Conservation (phyloP, 2,329 filamentous ascomycete genomes). For the Ascochyta pisi region DNA sequence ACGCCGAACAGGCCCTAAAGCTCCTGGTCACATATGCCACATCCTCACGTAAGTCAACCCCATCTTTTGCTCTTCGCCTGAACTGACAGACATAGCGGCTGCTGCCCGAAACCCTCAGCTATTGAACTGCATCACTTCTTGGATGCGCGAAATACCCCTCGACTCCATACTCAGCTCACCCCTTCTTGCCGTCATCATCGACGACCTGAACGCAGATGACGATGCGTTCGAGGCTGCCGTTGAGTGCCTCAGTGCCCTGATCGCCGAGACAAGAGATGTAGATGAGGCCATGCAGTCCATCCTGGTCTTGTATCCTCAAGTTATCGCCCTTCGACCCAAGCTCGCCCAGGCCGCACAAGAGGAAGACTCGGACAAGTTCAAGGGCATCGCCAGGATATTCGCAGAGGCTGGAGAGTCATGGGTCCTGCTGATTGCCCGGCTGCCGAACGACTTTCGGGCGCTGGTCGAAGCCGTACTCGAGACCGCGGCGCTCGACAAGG, state of each 20-base stretch:
- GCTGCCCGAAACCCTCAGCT: constrained; percentile 88
- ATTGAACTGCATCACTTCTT: constrained; percentile 94
- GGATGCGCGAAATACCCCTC: constrained; percentile 91
- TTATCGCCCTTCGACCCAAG: constrained; percentile 77
- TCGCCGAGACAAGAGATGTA: constrained; percentile 90
- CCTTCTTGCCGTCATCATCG: constrained; percentile 80
- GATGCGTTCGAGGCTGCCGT: constrained; percentile 84
- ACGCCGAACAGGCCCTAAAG: constrained; percentile 84
- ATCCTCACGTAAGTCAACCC: constrained; percentile 74
- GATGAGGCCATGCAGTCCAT: constrained; percentile 88
- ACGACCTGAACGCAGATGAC: constrained; percentile 78
- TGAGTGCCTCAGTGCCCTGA: constrained; percentile 90
- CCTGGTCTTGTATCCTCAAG: constrained; percentile 78
- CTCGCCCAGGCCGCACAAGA: constrained; percentile 77
- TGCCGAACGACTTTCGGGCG: constrained; percentile 80
- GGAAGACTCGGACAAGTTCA: constrained; percentile 85
- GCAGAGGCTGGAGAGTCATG: constrained; percentile 93
- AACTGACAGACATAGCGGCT: constrained; percentile 54
- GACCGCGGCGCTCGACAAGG: constrained; percentile 84
- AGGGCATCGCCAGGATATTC: constrained; percentile 87
- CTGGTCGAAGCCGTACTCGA: constrained; percentile 93
- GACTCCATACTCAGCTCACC: constrained; percentile 83
- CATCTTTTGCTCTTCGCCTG: neutral
- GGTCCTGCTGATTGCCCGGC: constrained; percentile 87
- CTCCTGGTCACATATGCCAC: constrained; percentile 90